phyloP scores from a whole-genome alignment of 2,329 filamentous ascomycete species.

The Aureobasidium zeae region DNA sequence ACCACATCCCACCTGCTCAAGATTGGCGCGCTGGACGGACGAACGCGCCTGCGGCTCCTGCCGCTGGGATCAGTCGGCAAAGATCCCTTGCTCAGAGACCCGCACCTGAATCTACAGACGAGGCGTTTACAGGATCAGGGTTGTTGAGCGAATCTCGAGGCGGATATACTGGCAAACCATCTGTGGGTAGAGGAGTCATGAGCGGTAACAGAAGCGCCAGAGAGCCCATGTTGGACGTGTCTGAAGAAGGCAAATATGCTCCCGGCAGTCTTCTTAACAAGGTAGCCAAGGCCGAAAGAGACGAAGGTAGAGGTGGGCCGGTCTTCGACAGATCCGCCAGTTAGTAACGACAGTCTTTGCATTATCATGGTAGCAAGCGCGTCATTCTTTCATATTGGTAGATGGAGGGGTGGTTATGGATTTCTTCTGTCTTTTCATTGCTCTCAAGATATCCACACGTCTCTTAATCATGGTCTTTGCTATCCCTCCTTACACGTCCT shows the following conservation, averaged over 20 bases:
- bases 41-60: neutral
- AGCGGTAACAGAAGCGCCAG: conserved; percentile 34
- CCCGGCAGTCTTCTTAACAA: conserved; percentile 41
- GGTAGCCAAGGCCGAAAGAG: conserved; percentile 27
- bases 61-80: neutral
- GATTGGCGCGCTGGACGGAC: conserved; percentile 35
- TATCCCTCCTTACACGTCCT: no score
- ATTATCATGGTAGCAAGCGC: neutral
- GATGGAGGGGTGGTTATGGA: neutral
- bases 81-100: neutral
- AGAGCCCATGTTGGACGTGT: conserved; percentile 38
- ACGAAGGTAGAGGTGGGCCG: conserved; percentile 16
- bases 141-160: conserved; percentile 32
- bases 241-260: conserved; percentile 35
- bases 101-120: conserved; percentile 10
- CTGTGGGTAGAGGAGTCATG: conserved; percentile 36
- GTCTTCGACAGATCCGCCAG: conserved; percentile 2
- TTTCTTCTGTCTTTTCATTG: neutral
- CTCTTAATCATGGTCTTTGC: neutral
- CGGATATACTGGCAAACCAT: conserved; percentile 30
- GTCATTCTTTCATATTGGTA: neutral
- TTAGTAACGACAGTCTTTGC: neutral
- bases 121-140: conserved; percentile 36
- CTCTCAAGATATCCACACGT: neutral
- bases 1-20: conserved; percentile 33